Evolutionary conservation across 768 basidiomycete genomes (phyloP).

Genomic region (Boletus speciosus): DNA sequence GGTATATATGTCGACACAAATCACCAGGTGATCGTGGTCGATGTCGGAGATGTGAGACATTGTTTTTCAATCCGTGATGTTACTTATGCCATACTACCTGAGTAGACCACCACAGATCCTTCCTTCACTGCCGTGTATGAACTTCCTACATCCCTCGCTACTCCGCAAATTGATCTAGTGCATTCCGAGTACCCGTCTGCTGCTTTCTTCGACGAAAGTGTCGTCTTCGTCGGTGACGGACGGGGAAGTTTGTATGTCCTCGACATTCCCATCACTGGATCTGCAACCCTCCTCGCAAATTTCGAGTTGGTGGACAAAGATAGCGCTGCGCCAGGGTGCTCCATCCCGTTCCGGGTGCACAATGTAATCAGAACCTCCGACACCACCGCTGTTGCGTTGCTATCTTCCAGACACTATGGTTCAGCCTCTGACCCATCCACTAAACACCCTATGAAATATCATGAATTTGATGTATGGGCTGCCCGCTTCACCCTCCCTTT

Average conservation of each 20-base stretch:
- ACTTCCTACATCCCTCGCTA: constrained; percentile 52
- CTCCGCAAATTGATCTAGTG: constrained; percentile 35
- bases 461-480: constrained; percentile 66
- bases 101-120: constrained; percentile 52
- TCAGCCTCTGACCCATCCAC: constrained; percentile 17
- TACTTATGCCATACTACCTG: constrained; percentile 16
- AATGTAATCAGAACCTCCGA: constrained; percentile 35
- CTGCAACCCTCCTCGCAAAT: constrained; percentile 47
- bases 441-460: constrained; percentile 26
- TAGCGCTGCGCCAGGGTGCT: constrained; percentile 19
- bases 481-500: constrained; percentile 48
- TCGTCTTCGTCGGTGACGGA: constrained; percentile 66
- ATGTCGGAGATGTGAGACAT: constrained; percentile 53
- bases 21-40: constrained; percentile 57
- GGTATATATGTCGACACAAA: constrained; percentile 69
- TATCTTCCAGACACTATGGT: constrained; percentile 58
- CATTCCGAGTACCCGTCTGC: constrained; percentile 77
- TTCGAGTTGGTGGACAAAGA: constrained; percentile 42
- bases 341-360: constrained; percentile 40
- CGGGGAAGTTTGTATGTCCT: constrained; percentile 64
- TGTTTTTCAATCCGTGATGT: not conserved
- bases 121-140: constrained; percentile 56
- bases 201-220: constrained; percentile 47
- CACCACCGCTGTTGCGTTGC: constrained; percentile 41
- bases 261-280: constrained; percentile 36